Evolutionary conservation across 129 eudicot species (phyloP), one percentile per base, ranked within the genome.

Genomic region (Apium graveolens): DNA sequence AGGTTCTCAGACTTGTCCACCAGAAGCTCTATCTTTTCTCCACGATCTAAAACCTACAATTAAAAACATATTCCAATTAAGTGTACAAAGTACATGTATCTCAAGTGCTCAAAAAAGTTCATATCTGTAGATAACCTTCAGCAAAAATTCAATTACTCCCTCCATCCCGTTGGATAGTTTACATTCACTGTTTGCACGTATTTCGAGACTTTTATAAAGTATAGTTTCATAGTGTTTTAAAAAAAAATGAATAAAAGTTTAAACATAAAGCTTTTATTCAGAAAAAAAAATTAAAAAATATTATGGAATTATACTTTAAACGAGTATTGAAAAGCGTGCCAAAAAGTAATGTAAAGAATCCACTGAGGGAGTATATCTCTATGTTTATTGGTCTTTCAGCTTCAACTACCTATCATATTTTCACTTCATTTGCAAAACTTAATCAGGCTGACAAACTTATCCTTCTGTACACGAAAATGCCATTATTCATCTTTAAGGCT

Each of bases 1-100:
- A 85, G 88, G 69, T 85, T 85, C 79, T 85, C 88, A 70, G 85
- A 81, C 81, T 85, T 85, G 48, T 85, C 88, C 79, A 85, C 88
- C 83, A 85, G 73, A 76, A 85, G 78, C 75, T 85, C 88, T 78
- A 85, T 85, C 78, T 85, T 85, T 43, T 85, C 88, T 7, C 85
- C 88, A 55, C 88, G 88, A n/a, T 85, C 88, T 7, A 85, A 74
- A 34, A 85, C 88, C 88, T 85, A 44, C 17, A 43, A 38, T 27
- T 9, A 14, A 44, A 44, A 74, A 74, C 68, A 60, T 14, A 26
- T 21, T 42, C 35, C 1, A 20, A 5, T 3, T 39, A 10, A 73
- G 17, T 42, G 35, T 42, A 73, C 35, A 42, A 10, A 42, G 32
- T 41, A 41, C 49, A 63, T 13, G 14, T 11, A 27, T 11, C 37